Percentiles rank a stretch among this genome's conserved stretches.
phyloP scores from a whole-genome alignment of 352 stramenopile genomes.

The Phytopythium ostracodes region DNA sequence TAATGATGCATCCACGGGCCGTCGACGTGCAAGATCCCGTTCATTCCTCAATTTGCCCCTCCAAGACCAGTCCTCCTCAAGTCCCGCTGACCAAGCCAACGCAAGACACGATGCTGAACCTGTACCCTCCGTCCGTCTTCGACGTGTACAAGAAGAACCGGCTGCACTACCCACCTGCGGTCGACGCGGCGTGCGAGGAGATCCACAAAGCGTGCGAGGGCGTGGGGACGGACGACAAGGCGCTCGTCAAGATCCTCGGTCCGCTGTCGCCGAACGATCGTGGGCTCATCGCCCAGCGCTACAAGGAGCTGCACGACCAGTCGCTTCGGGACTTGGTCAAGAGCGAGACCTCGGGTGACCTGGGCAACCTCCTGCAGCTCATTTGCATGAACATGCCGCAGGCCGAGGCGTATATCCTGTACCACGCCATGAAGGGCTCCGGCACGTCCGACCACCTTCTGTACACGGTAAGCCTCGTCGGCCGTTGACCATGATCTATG shows the following conservation, averaged over 20 bases:
- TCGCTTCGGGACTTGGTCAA: conserved; percentile 50
- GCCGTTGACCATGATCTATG: neutral
- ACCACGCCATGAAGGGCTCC: conserved; percentile 50
- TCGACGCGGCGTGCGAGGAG: conserved; percentile 50
- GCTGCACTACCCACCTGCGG: conserved; percentile 30
- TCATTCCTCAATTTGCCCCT: conserved; percentile 36
- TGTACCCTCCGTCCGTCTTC: conserved; percentile 56
- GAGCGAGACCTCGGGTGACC: conserved; percentile 59
- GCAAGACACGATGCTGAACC: conserved; percentile 31
- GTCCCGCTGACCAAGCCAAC: neutral
- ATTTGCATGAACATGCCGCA: conserved; percentile 47
- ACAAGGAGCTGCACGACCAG: conserved; percentile 52
- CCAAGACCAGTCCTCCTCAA: conserved; percentile 12
- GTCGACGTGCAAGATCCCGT: no score
- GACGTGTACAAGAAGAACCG: conserved; percentile 68
- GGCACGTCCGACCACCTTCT: conserved; percentile 59
- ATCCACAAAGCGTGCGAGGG: conserved; percentile 62
- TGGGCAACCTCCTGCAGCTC: conserved; percentile 57
- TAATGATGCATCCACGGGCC: no score
- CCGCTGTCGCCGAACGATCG: conserved; percentile 40
- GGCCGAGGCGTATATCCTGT: conserved; percentile 58
- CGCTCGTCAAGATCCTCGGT: conserved; percentile 50
- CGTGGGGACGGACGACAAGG: conserved; percentile 61
- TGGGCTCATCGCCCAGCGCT: conserved; percentile 41
- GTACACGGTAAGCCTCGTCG: conserved; percentile 23